phyloP scores from a whole-genome alignment of 352 stramenopile genomes.

The Phytopythium sindhum region DNA sequence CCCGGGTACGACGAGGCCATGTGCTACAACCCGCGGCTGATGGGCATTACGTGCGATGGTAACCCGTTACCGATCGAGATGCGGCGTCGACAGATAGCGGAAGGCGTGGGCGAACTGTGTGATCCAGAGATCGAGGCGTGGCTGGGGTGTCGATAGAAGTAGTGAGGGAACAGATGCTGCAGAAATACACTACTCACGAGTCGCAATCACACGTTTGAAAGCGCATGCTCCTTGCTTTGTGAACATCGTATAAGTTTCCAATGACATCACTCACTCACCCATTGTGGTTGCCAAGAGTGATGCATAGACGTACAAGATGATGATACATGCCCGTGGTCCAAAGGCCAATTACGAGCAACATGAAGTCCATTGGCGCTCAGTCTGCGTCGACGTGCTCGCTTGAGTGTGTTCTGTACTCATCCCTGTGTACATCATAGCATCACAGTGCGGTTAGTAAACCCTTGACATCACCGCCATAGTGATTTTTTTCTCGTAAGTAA shows the following conservation, averaged over 20 bases:
- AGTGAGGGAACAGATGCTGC: background rate
- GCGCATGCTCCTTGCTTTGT: background rate
- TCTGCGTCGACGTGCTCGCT: background rate
- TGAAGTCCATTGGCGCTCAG: too few species aligned
- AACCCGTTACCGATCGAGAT: slow-evolving; percentile 21
- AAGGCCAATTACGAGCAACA: too few species aligned
- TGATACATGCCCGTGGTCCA: too few species aligned
- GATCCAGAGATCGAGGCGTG: background rate
- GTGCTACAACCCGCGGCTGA: slow-evolving; percentile 22
- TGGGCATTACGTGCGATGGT: slow-evolving; percentile 18
- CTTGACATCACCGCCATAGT: background rate
- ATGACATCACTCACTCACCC: too few species aligned
- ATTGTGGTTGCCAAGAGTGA: too few species aligned
- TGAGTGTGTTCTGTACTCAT: background rate
- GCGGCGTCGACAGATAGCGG: slow-evolving; percentile 12
- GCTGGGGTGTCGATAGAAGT: slow-evolving; percentile 1
- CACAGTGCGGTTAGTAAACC: background rate
- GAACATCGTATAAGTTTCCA: too few species aligned
- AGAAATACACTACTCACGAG: background rate
- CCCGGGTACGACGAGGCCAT: slow-evolving; percentile 8
- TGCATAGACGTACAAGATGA: too few species aligned
- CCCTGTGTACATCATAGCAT: background rate
- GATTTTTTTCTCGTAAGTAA: background rate
- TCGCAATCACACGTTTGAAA: background rate
- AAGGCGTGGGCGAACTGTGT: background rate